Evolutionary conservation across 2,329 filamentous ascomycete genomes (phyloP).

Genomic region (Dactylellina drechsleri): DNA sequence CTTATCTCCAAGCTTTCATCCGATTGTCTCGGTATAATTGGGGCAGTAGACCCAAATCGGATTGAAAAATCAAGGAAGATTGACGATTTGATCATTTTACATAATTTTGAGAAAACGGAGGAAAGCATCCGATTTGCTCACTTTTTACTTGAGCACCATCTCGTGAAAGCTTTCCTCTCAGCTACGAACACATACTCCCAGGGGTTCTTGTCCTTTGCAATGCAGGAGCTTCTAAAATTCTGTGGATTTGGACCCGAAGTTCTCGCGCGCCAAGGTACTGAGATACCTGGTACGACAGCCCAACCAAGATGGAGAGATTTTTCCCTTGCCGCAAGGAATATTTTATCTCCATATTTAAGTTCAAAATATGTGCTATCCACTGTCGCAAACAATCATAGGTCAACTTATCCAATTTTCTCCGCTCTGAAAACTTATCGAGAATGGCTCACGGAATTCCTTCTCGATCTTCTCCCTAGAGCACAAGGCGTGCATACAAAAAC

Average conservation of each 20-base stretch:
- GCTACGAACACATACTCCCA: conserved; percentile 87
- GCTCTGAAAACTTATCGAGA: conserved; percentile 74
- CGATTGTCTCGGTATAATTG: conserved; percentile 85
- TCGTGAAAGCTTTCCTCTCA: conserved; percentile 91
- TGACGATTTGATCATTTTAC: conserved; percentile 82
- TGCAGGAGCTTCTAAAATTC: conserved; percentile 87
- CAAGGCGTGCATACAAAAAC: conserved; percentile 78
- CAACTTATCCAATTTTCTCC: conserved; percentile 81
- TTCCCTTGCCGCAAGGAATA: conserved; percentile 79
- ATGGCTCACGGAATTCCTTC: conserved; percentile 83
- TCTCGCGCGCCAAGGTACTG: conserved; percentile 66
- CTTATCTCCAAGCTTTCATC: conserved; percentile 79
- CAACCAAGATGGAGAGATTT: conserved; percentile 79
- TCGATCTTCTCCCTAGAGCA: conserved; percentile 81
- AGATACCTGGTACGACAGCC: conserved; percentile 55
- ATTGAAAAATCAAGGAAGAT: conserved; percentile 82
- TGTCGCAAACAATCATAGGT: conserved; percentile 67
- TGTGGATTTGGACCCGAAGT: conserved; percentile 75
- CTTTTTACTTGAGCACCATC: conserved; percentile 83
- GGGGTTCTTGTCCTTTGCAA: conserved; percentile 90
- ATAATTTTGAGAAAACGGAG: conserved; percentile 80
- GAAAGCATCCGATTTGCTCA: conserved; percentile 88
- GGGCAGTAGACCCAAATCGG: conserved; percentile 89
- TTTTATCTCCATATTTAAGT: conserved; percentile 84
- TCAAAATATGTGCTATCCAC: conserved; percentile 82